Evolutionary conservation across 371 early-diverging fungal species (phyloP), one percentile per base, ranked within the genome.

Genomic region (Mucor irregularis): DNA sequence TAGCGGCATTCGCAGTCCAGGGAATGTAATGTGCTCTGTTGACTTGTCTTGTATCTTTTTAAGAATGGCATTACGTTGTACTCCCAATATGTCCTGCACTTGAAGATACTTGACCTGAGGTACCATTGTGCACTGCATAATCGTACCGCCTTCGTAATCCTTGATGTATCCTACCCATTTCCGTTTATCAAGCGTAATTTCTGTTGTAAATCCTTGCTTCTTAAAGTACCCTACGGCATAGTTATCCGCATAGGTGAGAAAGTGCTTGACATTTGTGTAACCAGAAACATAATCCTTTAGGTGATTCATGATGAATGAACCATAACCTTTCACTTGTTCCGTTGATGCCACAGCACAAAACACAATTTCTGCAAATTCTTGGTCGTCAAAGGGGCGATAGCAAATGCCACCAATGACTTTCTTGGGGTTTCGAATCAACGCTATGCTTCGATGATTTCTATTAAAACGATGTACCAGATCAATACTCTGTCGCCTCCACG

Each of bases 141-240:
- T 82, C 5, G 99, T 99, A 26, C 99, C 99, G 5, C 99, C 99
- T 61, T 99, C 99, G 68, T 99, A 99, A 79, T 99, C 99, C 78
- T 99, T 99, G 64, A 99, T 99, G 67, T 95, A 96, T 0, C 99
- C 99, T 59, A 94, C 90, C 99, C 99, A 99, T 51, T 92, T 81
- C 16, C 87, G 69, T 61, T 90, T 89, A 46, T 97, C 95, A 62
- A 99, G 82, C 5, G 93, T 91, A 31, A 99, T 94, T 2, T 99
- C 94, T 13, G 91, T 90, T 6, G 97, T 96, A 74, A 99, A 99
- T 13, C 99, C 99, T 87, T 98, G 99, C 70, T 99, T 99, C 73
- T 91, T 95, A 73, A 99, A 99, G 73, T 98, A 99, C 0, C 99
- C 99, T 34, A 94, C 93, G 10, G 99, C 99, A 69, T 94, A 98